Base-by-base conservation (phyloP, 352 stramenopile species). In the Elongisporangium prolatum region DNA sequence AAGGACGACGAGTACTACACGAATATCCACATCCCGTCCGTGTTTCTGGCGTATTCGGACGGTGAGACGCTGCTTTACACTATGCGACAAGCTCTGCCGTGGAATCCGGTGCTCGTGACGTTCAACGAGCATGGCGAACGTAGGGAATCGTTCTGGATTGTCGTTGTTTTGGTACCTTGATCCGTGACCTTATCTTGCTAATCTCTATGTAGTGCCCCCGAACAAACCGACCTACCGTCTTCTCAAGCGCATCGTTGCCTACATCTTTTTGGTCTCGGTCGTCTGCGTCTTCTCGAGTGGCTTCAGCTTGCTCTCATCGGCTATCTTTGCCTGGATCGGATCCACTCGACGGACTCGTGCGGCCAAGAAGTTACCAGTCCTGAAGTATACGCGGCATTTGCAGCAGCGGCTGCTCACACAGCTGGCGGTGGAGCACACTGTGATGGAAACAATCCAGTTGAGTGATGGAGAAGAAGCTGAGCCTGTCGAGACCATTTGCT, bases 261-360 rank as follows among this genome's bases (percentile, higher is more conserved):
- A 89, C 60, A 72, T 88, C 52, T 90, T 91, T 52, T 65, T 90
- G 50, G 84, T 90, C 50, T 91, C 80, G 2, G 75, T 87, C 13
- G 78, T 93, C 64, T 93, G 80, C 56, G 80, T 81, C 14, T 83
- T 93, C 53, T 93, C 79, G 17, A 93, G 80, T 52, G 82, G 80
- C 4, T 54, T 90, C 28, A 89, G 82, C 57, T 72, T 91, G 48
- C 54, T 88, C 34, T 87, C 82, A 34, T 89, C 80, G 18, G 72
- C 64, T 4, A 65, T 88, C 47, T 91, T 91, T 52, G 73, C 74
- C 60, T 84, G 72, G 61, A 67, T 89, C 49, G 77, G 77, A 20
- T 84, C 76, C 59, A 73, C 72, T 18, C 72, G 80, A 51, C 76
- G 79, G 52, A 81, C 82, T n/a, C 59, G 57, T 50, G 77, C 74